Conservation (phyloP, 148 eudicot genomes). For the Rhododendron williamsianum region DNA sequence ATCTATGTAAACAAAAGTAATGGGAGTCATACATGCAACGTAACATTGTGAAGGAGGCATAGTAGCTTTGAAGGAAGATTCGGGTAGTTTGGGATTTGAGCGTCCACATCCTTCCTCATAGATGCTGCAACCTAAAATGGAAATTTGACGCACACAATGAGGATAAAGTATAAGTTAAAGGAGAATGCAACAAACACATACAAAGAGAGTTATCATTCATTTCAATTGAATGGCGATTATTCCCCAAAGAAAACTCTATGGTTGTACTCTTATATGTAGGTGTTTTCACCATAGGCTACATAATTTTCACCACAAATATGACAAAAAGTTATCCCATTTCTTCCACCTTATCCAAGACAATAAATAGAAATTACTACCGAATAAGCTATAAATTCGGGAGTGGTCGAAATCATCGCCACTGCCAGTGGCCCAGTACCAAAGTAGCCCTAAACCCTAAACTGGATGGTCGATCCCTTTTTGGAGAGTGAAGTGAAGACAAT, state of each 20-base stretch:
- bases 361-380: neutral
- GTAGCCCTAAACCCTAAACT: neutral
- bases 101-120: slow-evolving; percentile 81
- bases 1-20: neutral
- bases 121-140: slow-evolving; percentile 85
- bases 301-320: neutral
- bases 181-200: neutral
- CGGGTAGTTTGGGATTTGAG: slow-evolving; percentile 83
- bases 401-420: neutral
- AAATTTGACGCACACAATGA: slow-evolving; percentile 9
- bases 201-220: neutral
- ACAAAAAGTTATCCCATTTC: neutral
- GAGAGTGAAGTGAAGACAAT: neutral
- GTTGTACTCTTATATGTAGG: neutral
- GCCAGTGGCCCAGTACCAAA: neutral
- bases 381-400: neutral
- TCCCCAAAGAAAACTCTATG: neutral
- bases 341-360: neutral
- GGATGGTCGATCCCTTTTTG: neutral
- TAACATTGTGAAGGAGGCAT: slow-evolving; percentile 83
- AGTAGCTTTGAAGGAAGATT: slow-evolving; percentile 85
- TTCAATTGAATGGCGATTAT: neutral
- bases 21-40: slow-evolving; percentile 58
- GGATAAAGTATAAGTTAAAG: neutral
- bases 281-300: neutral